Evolutionary conservation across 768 basidiomycete genomes (phyloP).

Genomic region (Hygrocybe coccinea): DNA sequence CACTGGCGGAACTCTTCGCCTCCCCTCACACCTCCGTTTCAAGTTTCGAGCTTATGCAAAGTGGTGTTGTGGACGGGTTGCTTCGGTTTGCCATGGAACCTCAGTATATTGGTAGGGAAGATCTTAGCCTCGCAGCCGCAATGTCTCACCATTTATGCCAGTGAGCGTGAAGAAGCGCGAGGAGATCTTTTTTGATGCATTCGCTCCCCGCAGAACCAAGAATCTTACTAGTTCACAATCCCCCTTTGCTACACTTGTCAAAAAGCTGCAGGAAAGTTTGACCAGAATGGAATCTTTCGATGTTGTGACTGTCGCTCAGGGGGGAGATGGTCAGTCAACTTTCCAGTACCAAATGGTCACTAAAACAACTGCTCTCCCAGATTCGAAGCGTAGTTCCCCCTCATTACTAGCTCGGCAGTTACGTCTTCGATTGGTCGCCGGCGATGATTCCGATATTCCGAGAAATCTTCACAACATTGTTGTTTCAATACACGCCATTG

Average conservation of each 20-base stretch:
- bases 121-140: constrained; percentile 4
- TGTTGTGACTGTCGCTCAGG: constrained; percentile 83
- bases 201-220: constrained; percentile 53
- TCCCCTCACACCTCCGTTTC: constrained; percentile 77
- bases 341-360: constrained; percentile 1
- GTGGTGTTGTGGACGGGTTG: constrained; percentile 85
- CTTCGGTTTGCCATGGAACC: constrained; percentile 76
- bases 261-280: constrained; percentile 92
- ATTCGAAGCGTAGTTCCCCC: constrained; percentile 87
- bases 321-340: constrained; percentile 61
- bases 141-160: constrained; percentile 27
- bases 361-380: constrained; percentile 33
- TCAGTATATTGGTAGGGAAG: constrained; percentile 50
- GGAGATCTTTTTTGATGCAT: constrained; percentile 74
- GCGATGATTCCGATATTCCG: constrained; percentile 85
- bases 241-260: constrained; percentile 75
- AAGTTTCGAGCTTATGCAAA: constrained; percentile 92
- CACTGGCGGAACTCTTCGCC: constrained; percentile 77
- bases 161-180: constrained; percentile 64
- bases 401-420: constrained; percentile 90
- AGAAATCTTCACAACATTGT: constrained; percentile 84
- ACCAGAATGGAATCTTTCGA: constrained; percentile 96
- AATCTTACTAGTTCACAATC: constrained; percentile 43
- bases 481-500: constrained; percentile 96
- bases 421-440: constrained; percentile 82